phyloP scores from a whole-genome alignment of 768 basidiomycete species.

The Tricholoma flavovirens region DNA sequence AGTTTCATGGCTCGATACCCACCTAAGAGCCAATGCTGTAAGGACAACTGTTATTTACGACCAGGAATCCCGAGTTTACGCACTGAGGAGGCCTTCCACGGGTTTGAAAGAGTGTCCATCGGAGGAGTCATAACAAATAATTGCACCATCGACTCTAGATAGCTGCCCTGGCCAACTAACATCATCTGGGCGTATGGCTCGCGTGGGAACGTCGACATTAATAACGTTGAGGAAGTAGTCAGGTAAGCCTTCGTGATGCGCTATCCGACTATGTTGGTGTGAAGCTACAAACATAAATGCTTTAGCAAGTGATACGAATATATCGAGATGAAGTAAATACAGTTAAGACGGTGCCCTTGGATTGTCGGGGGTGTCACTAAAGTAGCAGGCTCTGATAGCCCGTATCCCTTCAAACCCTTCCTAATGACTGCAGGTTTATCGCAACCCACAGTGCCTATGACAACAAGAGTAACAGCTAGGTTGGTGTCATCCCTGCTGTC shows the following conservation, averaged over 20 bases:
- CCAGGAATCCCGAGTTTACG: conserved; percentile 25
- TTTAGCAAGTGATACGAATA: conserved; percentile 2
- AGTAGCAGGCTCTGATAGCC: conserved; percentile 39
- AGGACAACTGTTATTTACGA: not conserved
- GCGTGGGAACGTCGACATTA: conserved; percentile 44
- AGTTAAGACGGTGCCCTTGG: conserved; percentile 30
- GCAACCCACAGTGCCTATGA: conserved; percentile 72
- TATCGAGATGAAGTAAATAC: conserved; percentile 22
- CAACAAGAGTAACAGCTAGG: conserved; percentile 55
- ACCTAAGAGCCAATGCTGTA: conserved; percentile 33
- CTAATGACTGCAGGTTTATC: conserved; percentile 83
- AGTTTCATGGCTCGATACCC: conserved; percentile 51
- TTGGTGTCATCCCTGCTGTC: conserved; percentile 10
- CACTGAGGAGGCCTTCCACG: conserved; percentile 67
- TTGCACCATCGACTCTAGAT: conserved; percentile 66
- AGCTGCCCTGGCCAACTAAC: conserved; percentile 42
- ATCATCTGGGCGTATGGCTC: conserved; percentile 2
- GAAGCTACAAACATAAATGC: conserved; percentile 19
- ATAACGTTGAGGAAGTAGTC: conserved; percentile 46
- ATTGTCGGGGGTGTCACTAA: conserved; percentile 25
- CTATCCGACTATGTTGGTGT: conserved; percentile 27
- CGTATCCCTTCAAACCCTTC: conserved; percentile 65
- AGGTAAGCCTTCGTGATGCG: conserved; percentile 30
- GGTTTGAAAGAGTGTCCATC: conserved; percentile 56
- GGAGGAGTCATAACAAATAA: conserved; percentile 83